Evolutionary conservation across 345 rosid species (phyloP).

Genomic region (Pseudoturritis turrita): DNA sequence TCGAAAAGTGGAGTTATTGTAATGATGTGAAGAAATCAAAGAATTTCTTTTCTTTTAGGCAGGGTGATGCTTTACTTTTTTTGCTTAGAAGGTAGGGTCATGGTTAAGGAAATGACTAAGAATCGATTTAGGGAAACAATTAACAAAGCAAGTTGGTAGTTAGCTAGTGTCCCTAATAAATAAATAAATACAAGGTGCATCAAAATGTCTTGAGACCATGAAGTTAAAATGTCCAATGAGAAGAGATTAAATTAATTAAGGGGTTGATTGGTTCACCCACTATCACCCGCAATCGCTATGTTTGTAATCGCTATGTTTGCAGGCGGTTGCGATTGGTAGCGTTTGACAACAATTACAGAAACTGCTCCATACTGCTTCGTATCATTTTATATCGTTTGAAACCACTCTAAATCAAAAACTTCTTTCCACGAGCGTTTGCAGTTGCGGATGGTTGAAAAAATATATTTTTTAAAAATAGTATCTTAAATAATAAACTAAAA

Average conservation of each 20-base stretch:
- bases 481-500: too few species aligned
- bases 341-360: too few species aligned
- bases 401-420: too few species aligned
- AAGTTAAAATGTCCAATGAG: constrained; percentile 25
- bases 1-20: background rate
- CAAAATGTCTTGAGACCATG: constrained; percentile 17
- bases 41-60: background rate
- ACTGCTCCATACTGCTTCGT: too few species aligned
- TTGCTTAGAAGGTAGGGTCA: constrained; percentile 9
- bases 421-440: too few species aligned
- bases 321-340: too few species aligned
- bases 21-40: background rate
- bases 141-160: constrained; percentile 11
- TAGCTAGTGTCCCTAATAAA: background rate
- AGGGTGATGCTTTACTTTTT: background rate
- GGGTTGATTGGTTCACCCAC: too few species aligned
- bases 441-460: too few species aligned
- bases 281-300: too few species aligned
- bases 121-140: background rate
- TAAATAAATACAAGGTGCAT: constrained; percentile 10
- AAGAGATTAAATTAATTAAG: constrained; percentile 10
- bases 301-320: too few species aligned
- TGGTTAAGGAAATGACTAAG: constrained; percentile 1
- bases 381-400: too few species aligned
- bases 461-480: too few species aligned